A percentile compares a stretch with the other conserved stretches of the same genome.
phyloP scores from a whole-genome alignment of 805 yeast genomes.

The Yamadazyma ubonensis region DNA sequence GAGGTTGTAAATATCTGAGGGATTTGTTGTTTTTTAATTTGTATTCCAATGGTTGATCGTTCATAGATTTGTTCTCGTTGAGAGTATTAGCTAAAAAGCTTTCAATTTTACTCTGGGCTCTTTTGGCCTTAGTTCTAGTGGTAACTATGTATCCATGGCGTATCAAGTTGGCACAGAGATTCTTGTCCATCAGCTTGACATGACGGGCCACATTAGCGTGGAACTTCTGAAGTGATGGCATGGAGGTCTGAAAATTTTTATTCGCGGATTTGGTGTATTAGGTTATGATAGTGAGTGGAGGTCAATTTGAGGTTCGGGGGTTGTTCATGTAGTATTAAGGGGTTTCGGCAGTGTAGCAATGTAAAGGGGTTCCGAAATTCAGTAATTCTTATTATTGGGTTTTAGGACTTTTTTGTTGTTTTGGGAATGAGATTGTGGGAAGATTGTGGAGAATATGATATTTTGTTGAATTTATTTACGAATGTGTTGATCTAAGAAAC shows the following conservation, averaged over 20 bases:
- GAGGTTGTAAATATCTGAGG: conserved; percentile 49
- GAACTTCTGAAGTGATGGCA: conserved; percentile 44
- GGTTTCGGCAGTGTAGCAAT: too few relatives aligned
- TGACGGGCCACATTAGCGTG: conserved; percentile 44
- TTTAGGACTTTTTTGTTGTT: too few relatives aligned
- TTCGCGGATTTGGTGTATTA: conserved; percentile 1
- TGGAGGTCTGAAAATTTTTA: conserved; percentile 15
- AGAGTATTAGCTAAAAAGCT: conserved; percentile 34
- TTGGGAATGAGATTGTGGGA: too few relatives aligned
- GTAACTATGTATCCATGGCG: conserved; percentile 46
- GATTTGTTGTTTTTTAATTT: conserved; percentile 18
- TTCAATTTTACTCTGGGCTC: conserved; percentile 43
- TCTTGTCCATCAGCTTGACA: conserved; percentile 44
- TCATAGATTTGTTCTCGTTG: conserved; percentile 23
- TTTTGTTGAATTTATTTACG: too few relatives aligned
- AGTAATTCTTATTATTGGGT: too few relatives aligned
- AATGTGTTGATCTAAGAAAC: too few relatives aligned
- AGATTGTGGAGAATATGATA: too few relatives aligned
- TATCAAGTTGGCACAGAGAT: conserved; percentile 41
- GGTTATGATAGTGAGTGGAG: background rate
- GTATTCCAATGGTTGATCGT: conserved; percentile 15
- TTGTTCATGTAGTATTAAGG: too few relatives aligned
- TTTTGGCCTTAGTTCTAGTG: conserved; percentile 42
- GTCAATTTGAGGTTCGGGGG: too few relatives aligned
- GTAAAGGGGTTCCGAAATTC: too few relatives aligned